phyloP scores from a whole-genome alignment of 768 basidiomycete genomes.

The Nidularia sp. region DNA sequence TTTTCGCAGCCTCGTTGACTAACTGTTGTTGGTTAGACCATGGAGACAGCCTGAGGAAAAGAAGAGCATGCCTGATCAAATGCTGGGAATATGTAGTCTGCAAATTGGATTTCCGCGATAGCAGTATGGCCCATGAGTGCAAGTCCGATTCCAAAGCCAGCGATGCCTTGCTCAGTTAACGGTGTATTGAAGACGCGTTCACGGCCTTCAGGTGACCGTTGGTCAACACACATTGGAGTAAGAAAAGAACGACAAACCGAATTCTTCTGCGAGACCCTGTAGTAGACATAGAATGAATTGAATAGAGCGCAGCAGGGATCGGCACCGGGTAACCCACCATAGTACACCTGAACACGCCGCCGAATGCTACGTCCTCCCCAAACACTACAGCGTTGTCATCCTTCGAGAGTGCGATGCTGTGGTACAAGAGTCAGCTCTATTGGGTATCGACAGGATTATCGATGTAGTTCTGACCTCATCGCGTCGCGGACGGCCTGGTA shows the following conservation, averaged over 20 bases:
- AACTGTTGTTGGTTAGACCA: slow-evolving; percentile 40
- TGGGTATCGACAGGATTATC: no score
- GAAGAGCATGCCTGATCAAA: slow-evolving; percentile 73
- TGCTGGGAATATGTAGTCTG: slow-evolving; percentile 90
- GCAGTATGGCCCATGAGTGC: slow-evolving; percentile 93
- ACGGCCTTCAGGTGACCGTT: slow-evolving; percentile 43
- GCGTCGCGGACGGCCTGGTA: slow-evolving; percentile 93
- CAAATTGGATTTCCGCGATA: slow-evolving; percentile 91
- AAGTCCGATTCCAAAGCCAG: slow-evolving; percentile 89
- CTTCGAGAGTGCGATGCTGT: slow-evolving; percentile 75
- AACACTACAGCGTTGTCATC: slow-evolving; percentile 89
- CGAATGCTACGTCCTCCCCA: slow-evolving; percentile 89
- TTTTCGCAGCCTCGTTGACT: slow-evolving; percentile 94
- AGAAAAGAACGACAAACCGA: slow-evolving; percentile 48
- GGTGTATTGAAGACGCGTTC: slow-evolving; percentile 97
- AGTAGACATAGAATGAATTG: slow-evolving; percentile 1
- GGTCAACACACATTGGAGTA: slow-evolving; percentile 4
- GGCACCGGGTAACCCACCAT: slow-evolving; percentile 50
- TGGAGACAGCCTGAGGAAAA: slow-evolving; percentile 1
- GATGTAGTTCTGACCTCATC: slow-evolving; percentile 50
- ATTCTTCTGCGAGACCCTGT: slow-evolving; percentile 89
- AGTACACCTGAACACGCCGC: slow-evolving; percentile 91
- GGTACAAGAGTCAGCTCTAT: no score
- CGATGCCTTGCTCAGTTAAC: slow-evolving; percentile 89
- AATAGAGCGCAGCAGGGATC: not conserved